Evolutionary conservation across 495 filamentous ascomycete genomes (phyloP).

Genomic region (Penicillium cosmopolitanum): DNA sequence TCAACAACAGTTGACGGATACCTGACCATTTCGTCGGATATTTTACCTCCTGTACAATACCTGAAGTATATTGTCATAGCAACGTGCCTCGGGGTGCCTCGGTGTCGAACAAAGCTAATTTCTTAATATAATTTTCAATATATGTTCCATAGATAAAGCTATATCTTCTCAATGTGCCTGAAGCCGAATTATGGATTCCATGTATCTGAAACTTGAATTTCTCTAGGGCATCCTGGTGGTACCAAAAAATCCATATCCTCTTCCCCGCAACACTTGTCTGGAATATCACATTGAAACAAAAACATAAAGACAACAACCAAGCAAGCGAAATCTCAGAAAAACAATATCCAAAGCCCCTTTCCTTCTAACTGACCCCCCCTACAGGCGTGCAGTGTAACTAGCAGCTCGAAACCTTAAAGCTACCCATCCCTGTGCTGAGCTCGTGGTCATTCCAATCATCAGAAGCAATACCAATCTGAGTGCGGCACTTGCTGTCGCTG

Average conservation of each 20-base stretch:
- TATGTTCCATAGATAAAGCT: not conserved
- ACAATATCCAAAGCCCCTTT: not conserved
- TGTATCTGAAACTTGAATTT: too few species aligned
- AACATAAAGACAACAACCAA: not conserved
- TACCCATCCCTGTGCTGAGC: constrained; percentile 12
- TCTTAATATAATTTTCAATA: not conserved
- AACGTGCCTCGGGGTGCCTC: not conserved
- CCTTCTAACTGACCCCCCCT: not conserved
- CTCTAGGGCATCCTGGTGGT: not conserved
- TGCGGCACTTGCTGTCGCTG: constrained; percentile 11
- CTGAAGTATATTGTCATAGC: too few species aligned
- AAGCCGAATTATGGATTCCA: too few species aligned
- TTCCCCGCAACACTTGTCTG: not conserved
- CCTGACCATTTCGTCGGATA: too few species aligned
- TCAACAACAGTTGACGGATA: too few species aligned
- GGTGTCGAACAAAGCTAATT: not conserved
- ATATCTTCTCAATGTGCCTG: too few species aligned
- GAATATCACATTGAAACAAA: not conserved
- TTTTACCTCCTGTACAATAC: too few species aligned
- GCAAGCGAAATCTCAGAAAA: not conserved
- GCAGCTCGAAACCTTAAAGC: constrained; percentile 12
- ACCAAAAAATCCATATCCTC: not conserved
- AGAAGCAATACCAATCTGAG: constrained; percentile 19
- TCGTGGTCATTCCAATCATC: constrained; percentile 17
- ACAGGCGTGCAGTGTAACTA: not conserved